A percentile compares a stretch with the other conserved stretches of the same genome.
These are phyloP conservation scores for Yarrowia sp. DNA, from an alignment of 805 yeast species.

Conservation along the genomic window DNA sequence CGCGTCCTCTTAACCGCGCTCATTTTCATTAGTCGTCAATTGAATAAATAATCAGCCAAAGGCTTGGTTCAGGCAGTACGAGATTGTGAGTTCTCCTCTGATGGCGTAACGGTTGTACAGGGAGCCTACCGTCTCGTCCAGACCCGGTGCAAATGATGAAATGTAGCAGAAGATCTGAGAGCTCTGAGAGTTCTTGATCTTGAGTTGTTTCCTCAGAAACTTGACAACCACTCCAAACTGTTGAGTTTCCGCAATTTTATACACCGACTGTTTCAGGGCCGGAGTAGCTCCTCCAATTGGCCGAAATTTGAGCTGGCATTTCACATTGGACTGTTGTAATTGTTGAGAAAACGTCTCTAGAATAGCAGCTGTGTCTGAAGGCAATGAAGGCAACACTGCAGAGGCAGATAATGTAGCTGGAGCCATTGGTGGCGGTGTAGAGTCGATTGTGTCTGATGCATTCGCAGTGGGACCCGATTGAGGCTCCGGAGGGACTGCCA, in stretches of 20 bases:
- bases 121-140: slow-evolving; percentile 51
- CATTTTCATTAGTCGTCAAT: slow-evolving; percentile 10
- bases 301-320: slow-evolving; percentile 54
- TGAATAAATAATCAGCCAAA: slow-evolving; percentile 46
- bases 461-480: not conserved
- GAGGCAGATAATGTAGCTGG: slow-evolving; percentile 49
- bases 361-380: slow-evolving; percentile 47
- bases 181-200: slow-evolving; percentile 45
- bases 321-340: slow-evolving; percentile 37
- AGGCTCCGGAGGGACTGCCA: not conserved
- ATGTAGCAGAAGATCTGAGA: slow-evolving; percentile 52
- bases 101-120: slow-evolving; percentile 46
- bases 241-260: slow-evolving; percentile 56
- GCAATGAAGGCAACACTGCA: slow-evolving; percentile 47
- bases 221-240: slow-evolving; percentile 56
- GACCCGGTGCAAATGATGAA: slow-evolving; percentile 53
- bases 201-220: slow-evolving; percentile 54
- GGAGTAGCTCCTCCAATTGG: slow-evolving; percentile 62
- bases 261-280: slow-evolving; percentile 55
- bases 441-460: slow-evolving; percentile 47
- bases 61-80: slow-evolving; percentile 50
- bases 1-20: not conserved
- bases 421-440: slow-evolving; percentile 45
- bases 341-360: slow-evolving; percentile 46
- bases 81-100: slow-evolving; percentile 48